Base-by-base conservation (phyloP, 2,329 filamentous ascomycete species). In the Verticillium alfalfae region DNA sequence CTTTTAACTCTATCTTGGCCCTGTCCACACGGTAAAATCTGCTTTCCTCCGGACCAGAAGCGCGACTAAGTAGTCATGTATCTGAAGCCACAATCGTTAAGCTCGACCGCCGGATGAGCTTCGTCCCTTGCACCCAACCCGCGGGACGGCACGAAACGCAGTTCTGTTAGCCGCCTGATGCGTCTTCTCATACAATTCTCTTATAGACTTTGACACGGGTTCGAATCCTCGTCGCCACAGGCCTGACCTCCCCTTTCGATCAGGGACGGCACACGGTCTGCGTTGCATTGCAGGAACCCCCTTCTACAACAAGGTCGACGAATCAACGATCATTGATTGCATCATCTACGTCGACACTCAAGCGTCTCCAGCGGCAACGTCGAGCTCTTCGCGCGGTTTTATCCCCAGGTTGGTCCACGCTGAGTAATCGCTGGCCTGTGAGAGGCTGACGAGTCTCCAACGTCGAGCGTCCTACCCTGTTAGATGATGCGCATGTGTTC, bases 371-470 rank as follows among this genome's bases (percentile, higher is more conserved):
- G 45, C 45, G 45, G 45, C 45, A 52, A 52, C 45, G 18, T 52
- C 22, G 45, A 52, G 18, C 45, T 52, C n/a, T 26, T 52, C 45
- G 45, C 45, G 45, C 45, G 45, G 45, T 18, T n/a, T 52, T 52
- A 9, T 26, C 22, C 8, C 45, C 61, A 58, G 57, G 52, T 57
- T 38, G n/a, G 22, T 57, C 37, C 18, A 41, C 34, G 68, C 68
- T 70, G 66, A 67, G 67, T 70, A 70, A 70, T 70, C 66, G 60
- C 66, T 63, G 63, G 63, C 45, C 58, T 65, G 66, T 70, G 61
- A 70, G 59, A 70, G 68, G 68, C 56, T 62, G 56, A 58, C 34
- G 55, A 22, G 15, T 56, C 63, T 38, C 38, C 58, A 62, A 38
- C 58, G 45, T 52, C 45, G 18, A 52, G n/a, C 45, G 13, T 52